Conservation (phyloP, 2,329 filamentous ascomycete species). For the Botrytis sinoallii region DNA sequence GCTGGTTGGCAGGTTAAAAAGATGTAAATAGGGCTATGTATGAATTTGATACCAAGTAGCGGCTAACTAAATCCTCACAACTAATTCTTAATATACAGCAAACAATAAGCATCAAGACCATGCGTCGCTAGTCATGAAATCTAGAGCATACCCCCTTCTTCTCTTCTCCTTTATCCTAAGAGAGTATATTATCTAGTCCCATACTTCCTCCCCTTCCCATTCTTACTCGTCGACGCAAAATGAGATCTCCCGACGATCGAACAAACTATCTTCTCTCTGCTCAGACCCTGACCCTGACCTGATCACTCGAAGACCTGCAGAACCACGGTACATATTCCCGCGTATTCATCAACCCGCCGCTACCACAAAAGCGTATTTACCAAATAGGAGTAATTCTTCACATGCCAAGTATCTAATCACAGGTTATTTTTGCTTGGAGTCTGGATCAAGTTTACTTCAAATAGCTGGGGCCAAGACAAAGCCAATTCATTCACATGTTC, state of each 20-base stretch:
- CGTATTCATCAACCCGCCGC: neutral
- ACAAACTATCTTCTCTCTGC: neutral
- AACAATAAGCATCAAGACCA: neutral
- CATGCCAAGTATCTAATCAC: slow-evolving; percentile 1
- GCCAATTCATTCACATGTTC: slow-evolving; percentile 2
- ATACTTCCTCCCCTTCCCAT: neutral
- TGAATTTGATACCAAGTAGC: slow-evolving; percentile 1
- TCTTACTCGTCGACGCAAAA: neutral
- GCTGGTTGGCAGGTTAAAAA: neutral
- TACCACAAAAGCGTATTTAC: neutral
- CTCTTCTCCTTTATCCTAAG: neutral
- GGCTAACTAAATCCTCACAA: neutral
- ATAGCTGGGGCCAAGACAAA: neutral
- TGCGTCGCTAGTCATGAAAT: neutral
- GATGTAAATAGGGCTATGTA: neutral
- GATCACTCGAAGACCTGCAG: neutral
- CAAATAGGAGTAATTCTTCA: neutral
- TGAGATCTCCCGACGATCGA: slow-evolving; percentile 4
- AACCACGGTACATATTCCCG: neutral
- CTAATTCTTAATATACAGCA: neutral
- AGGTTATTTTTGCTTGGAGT: neutral
- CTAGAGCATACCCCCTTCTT: neutral
- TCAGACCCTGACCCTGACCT: neutral
- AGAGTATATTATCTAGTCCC: neutral
- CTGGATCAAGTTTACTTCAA: neutral